phyloP scores from a whole-genome alignment of 805 yeast genomes.

The Yamadazyma laniorum region DNA sequence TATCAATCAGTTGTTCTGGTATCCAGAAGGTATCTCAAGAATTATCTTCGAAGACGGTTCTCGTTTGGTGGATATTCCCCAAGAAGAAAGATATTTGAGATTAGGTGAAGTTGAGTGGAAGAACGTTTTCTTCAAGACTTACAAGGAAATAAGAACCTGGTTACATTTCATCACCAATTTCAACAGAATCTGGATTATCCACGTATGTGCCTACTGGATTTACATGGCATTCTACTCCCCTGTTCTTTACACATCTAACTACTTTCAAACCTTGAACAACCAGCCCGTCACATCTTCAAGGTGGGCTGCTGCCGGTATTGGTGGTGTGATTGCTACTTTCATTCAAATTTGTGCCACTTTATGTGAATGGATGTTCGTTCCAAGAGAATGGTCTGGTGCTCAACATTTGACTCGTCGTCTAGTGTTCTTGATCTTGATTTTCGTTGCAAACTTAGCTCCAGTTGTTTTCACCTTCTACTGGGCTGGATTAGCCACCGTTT shows the following conservation, averaged over 20 bases:
- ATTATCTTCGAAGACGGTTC: conserved; percentile 90
- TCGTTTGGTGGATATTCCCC: conserved; percentile 84
- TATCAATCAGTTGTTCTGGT: conserved; percentile 98
- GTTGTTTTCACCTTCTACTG: conserved; percentile 81
- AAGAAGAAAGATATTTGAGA: conserved; percentile 82
- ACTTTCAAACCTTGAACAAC: conserved; percentile 77
- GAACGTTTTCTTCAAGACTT: conserved; percentile 91
- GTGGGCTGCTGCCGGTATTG: conserved; percentile 92
- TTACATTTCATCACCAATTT: conserved; percentile 91
- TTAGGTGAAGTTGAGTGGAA: conserved; percentile 93
- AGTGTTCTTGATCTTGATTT: conserved; percentile 64
- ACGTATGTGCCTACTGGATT: conserved; percentile 89
- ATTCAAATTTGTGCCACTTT: conserved; percentile 86
- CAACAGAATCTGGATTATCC: conserved; percentile 98
- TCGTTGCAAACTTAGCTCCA: conserved; percentile 78
- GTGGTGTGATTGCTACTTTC: conserved; percentile 81
- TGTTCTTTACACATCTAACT: conserved; percentile 82
- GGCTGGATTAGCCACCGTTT: conserved; percentile 63
- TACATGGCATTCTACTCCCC: conserved; percentile 92
- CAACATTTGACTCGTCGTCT: conserved; percentile 91
- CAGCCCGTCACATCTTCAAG: conserved; percentile 86
- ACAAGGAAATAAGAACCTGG: conserved; percentile 96
- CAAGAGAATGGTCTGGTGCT: conserved; percentile 99
- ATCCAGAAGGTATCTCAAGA: conserved; percentile 96
- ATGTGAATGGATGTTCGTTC: conserved; percentile 94